phyloP scores from a whole-genome alignment of 768 basidiomycete genomes.

The Naganishia vishniacii region DNA sequence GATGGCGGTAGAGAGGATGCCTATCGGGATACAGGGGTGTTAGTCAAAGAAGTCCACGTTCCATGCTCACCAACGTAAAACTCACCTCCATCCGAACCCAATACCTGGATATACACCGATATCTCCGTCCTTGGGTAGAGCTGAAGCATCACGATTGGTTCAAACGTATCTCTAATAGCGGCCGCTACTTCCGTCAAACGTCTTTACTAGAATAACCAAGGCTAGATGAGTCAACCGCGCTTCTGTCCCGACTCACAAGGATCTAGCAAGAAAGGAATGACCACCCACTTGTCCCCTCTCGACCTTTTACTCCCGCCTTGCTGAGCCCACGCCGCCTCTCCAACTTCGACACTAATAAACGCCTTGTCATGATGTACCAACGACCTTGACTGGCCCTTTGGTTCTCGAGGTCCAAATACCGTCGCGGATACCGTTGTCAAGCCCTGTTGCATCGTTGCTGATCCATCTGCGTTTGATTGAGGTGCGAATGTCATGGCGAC shows the following conservation, averaged over 20 bases:
- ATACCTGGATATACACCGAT: conserved; percentile 84
- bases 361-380: conserved; percentile 66
- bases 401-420: conserved; percentile 88
- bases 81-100: conserved; percentile 79
- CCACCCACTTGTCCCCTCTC: conserved; percentile 77
- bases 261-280: conserved; percentile 18
- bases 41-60: too few relatives aligned
- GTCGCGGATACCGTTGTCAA: conserved; percentile 81
- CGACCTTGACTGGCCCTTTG: conserved; percentile 58
- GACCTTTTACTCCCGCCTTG: conserved; percentile 65
- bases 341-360: conserved; percentile 80
- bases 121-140: conserved; percentile 93
- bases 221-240: conserved; percentile 16
- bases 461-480: conserved; percentile 71
- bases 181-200: conserved; percentile 80
- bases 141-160: conserved; percentile 82
- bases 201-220: conserved; percentile 51
- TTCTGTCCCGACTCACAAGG: not conserved
- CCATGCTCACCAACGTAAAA: too few relatives aligned
- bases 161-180: conserved; percentile 87
- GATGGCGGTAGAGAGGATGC: conserved; percentile 80
- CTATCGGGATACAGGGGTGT: conserved; percentile 43
- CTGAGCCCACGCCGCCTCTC: conserved; percentile 78
- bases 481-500: conserved; percentile 71
- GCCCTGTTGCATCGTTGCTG: conserved; percentile 76